These are phyloP conservation scores for Vanderwaltozyma tropicalis DNA, from an alignment of 805 yeast genomes.

Conservation along the genomic window DNA sequence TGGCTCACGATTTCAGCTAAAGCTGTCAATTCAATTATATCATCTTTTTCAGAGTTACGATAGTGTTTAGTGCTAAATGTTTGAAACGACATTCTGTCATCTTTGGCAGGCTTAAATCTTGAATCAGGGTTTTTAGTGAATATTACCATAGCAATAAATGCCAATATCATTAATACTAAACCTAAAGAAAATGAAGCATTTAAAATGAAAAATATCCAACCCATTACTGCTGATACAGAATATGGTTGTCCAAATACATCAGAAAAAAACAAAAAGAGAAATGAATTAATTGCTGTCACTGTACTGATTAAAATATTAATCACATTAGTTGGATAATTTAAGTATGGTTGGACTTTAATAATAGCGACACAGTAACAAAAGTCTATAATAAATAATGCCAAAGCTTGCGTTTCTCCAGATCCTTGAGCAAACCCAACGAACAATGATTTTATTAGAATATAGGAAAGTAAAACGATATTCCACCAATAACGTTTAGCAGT, in stretches of 20 bases:
- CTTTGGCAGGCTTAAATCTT: slow-evolving; percentile 77
- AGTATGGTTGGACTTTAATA: slow-evolving; percentile 58
- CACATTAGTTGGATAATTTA: slow-evolving; percentile 74
- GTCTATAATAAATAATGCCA: slow-evolving; percentile 68
- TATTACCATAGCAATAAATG: slow-evolving; percentile 48
- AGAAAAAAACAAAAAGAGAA: slow-evolving; percentile 77
- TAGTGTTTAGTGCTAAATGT: slow-evolving; percentile 11
- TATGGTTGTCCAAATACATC: slow-evolving; percentile 73
- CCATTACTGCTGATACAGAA: slow-evolving; percentile 76
- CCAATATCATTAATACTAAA: slow-evolving; percentile 57
- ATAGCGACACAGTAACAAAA: slow-evolving; percentile 54
- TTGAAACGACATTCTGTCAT: slow-evolving; percentile 87
- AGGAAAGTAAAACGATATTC: slow-evolving; percentile 52
- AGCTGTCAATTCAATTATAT: neutral
- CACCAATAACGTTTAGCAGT: slow-evolving; percentile 76
- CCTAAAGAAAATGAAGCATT: slow-evolving; percentile 82
- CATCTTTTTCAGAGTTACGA: neutral
- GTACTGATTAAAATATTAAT: slow-evolving; percentile 61
- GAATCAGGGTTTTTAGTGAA: slow-evolving; percentile 81
- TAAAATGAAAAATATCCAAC: slow-evolving; percentile 76
- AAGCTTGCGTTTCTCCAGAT: slow-evolving; percentile 71
- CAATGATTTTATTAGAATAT: slow-evolving; percentile 54
- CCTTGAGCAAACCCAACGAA: slow-evolving; percentile 72
- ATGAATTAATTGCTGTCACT: slow-evolving; percentile 67
- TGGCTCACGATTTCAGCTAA: neutral